Base-by-base conservation (phyloP, 345 rosid species). In the Erysimum cheiranthoides region DNA sequence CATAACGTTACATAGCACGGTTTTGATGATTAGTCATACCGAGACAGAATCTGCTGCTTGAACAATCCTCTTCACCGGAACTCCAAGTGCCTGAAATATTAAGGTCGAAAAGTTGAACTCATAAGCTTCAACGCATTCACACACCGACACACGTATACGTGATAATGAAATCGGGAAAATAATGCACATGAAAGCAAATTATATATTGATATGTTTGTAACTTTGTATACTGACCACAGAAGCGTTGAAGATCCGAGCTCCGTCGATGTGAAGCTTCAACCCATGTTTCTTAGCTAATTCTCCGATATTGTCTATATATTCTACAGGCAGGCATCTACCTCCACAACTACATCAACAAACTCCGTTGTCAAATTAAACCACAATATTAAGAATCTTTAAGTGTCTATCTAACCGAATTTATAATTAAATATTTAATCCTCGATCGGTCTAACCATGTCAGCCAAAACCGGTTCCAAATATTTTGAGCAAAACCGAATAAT, bases 171-270 rank as follows among this genome's bases (percentile, higher is more conserved):
- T 49, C 31, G 3, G 39, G 4, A 38, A 59, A 64, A 25, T 35
- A 64, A 25, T 35, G 43, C 35, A 66, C 17, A 67, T 16, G 40
- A 17, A 34, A 18, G 13, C 4, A 4, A 56, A 38, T 47, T 36
- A 25, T 14, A 16, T n/a, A 51, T 14, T 40, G 47, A 68, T 51
- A 38, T 16, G 66, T 57, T 27, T 42, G n/a, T n/a, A n/a, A n/a
- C n/a, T n/a, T n/a, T n/a, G 62, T 78, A 31, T 49, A 86, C 99
- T 89, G 76, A 90, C 99, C 67, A 82, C 65, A 60, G 99, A 80
- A 16, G 99, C 97, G 79, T 90, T 95, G 84, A 92, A 92, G 77
- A 95, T 88, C 59, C 94, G 90, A 84, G 98, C 99, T 42, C 99
- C 99, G 2, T 95, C 98, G 11, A 95, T 89, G 66, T 95, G 98